Evolutionary conservation across 1,139 yeast species (phyloP).

Genomic region (Hyphopichia khmerensis): DNA sequence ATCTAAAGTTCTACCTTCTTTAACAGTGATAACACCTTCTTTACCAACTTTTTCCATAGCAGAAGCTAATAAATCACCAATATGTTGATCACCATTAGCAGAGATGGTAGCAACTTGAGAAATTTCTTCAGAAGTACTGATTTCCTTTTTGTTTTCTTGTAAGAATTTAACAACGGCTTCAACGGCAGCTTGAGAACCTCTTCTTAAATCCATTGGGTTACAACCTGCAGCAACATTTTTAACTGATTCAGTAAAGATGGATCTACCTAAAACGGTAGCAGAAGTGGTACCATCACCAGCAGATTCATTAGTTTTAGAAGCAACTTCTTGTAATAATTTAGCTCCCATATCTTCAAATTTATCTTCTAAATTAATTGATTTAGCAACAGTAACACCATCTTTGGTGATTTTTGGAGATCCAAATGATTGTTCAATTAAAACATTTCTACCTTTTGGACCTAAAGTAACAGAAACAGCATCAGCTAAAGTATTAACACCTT

Average conservation of each 20-base stretch:
- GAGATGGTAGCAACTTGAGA: slow-evolving; percentile 99
- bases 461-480: slow-evolving; percentile 96
- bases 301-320: slow-evolving; percentile 95
- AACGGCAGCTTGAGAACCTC: slow-evolving; percentile 98
- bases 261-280: slow-evolving; percentile 95
- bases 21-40: slow-evolving; percentile 98
- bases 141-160: slow-evolving; percentile 90
- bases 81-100: slow-evolving; percentile 95
- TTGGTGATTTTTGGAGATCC: slow-evolving; percentile 99
- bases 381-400: slow-evolving; percentile 99
- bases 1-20: slow-evolving; percentile 94
- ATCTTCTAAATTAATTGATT: slow-evolving; percentile 80
- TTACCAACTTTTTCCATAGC: slow-evolving; percentile 99
- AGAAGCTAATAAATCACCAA: slow-evolving; percentile 88
- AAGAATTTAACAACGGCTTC: slow-evolving; percentile 91
- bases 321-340: slow-evolving; percentile 93
- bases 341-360: slow-evolving; percentile 98
- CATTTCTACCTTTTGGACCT: slow-evolving; percentile 99
- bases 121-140: slow-evolving; percentile 94
- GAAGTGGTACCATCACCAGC: slow-evolving; percentile 99
- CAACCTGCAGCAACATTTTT: slow-evolving; percentile 99
- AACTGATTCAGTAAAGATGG: slow-evolving; percentile 95
- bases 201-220: slow-evolving; percentile 98
- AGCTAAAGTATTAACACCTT: slow-evolving; percentile 95
- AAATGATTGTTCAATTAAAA: slow-evolving; percentile 92